Conservation (phyloP, 495 filamentous ascomycete species). For the Podospora fimiseda region DNA sequence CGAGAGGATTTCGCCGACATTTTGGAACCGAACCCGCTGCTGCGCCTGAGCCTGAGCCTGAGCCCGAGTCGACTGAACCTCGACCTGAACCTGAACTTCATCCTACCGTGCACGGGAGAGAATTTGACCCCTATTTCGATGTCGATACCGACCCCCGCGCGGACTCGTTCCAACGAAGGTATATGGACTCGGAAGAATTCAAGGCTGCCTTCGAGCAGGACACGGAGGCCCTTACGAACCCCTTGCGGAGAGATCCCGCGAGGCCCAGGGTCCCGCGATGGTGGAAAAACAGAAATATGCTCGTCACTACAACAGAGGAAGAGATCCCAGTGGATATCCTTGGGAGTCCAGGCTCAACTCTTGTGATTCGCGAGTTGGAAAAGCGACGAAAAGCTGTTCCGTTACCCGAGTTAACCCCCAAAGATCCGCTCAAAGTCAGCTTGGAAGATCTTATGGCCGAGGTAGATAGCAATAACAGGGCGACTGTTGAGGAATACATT, state of each 20-base stretch:
- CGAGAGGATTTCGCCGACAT: not conserved
- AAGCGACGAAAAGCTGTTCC: not conserved
- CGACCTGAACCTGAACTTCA: no score
- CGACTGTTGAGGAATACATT: constrained; percentile 25
- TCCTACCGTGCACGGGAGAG: no score
- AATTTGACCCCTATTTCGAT: no score
- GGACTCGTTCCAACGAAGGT: no score
- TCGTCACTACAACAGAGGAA: constrained; percentile 4
- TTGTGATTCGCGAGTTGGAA: constrained; percentile 32
- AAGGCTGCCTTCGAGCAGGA: no score
- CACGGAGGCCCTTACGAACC: no score
- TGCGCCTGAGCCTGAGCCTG: not conserved
- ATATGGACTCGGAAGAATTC: no score
- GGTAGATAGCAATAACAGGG: constrained; percentile 19
- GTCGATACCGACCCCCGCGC: no score
- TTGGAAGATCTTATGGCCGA: constrained; percentile 22
- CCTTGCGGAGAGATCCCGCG: no score
- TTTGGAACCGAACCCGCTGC: not conserved
- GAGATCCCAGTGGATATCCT: constrained; percentile 16
- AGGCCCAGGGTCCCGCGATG: not conserved
- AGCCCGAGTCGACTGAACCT: no score
- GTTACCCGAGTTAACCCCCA: no score
- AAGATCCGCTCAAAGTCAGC: constrained; percentile 6
- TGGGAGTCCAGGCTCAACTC: constrained; percentile 24
- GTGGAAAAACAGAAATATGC: not conserved